Conservation (phyloP, 2,329 filamentous ascomycete genomes). For the Orbilia ellipsospora region DNA sequence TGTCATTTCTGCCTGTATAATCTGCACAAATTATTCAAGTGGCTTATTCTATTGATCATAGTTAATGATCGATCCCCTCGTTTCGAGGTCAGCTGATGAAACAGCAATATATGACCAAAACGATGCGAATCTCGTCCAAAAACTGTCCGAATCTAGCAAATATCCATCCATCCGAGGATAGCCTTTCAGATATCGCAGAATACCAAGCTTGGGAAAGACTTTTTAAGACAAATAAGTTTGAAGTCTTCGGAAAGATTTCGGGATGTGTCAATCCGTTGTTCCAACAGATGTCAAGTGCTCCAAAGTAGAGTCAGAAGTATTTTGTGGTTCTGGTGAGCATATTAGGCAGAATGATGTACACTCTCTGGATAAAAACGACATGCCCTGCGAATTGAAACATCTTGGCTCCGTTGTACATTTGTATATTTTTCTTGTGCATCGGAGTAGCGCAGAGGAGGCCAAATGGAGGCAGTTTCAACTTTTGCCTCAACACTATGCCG, state of each 20-base stretch:
- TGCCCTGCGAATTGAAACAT: slow-evolving; percentile 21
- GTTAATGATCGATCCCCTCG: slow-evolving; percentile 9
- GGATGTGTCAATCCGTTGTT: slow-evolving; percentile 32
- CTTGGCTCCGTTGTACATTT: not conserved
- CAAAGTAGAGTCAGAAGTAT: not conserved
- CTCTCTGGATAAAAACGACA: slow-evolving; percentile 32
- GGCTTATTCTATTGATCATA: slow-evolving; percentile 2
- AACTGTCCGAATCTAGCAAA: not conserved
- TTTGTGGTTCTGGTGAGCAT: slow-evolving; percentile 29
- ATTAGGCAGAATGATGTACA: slow-evolving; percentile 52
- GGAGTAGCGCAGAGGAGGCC: not conserved
- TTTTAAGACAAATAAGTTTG: slow-evolving; percentile 10
- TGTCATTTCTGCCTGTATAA: slow-evolving; percentile 28
- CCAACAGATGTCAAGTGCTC: slow-evolving; percentile 22
- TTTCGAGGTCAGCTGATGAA: slow-evolving; percentile 41
- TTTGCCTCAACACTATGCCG: slow-evolving; percentile 52
- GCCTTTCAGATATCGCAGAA: slow-evolving; percentile 7
- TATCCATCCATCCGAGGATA: slow-evolving; percentile 47
- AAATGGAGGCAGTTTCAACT: slow-evolving; percentile 1
- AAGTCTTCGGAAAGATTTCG: slow-evolving; percentile 53
- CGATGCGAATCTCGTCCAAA: not conserved
- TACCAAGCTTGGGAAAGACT: not conserved
- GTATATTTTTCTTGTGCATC: not conserved
- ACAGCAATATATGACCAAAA: slow-evolving; percentile 4
- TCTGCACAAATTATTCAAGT: not conserved